Conservation (phyloP, 2,329 filamentous ascomycete genomes). For the Fusarium pseudonygamai region DNA sequence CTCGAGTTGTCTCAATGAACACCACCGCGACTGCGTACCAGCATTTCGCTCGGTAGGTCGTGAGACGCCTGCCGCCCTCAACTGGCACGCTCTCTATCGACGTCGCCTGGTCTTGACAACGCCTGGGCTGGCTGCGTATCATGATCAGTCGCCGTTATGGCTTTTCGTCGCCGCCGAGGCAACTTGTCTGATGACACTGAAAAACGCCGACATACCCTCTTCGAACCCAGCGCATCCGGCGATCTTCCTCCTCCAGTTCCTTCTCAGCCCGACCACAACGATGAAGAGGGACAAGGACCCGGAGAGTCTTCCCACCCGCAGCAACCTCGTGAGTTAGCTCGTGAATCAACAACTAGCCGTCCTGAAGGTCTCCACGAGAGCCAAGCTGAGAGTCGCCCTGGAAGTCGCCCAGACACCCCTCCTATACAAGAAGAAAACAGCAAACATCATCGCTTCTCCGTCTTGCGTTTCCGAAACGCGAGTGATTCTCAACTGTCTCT, state of each 20-base stretch:
- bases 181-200: slow-evolving; percentile 68
- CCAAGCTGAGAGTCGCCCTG: slow-evolving; percentile 22
- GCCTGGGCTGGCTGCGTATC: slow-evolving; percentile 45
- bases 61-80: slow-evolving; percentile 36
- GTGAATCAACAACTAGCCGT: slow-evolving; percentile 18
- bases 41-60: slow-evolving; percentile 42
- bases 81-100: slow-evolving; percentile 19
- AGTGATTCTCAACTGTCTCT: slow-evolving; percentile 89
- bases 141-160: slow-evolving; percentile 61
- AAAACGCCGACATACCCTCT: slow-evolving; percentile 62
- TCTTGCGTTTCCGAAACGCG: slow-evolving; percentile 89
- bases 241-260: slow-evolving; percentile 41
- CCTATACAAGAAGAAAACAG: slow-evolving; percentile 63
- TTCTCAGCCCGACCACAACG: slow-evolving; percentile 33
- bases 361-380: slow-evolving; percentile 7
- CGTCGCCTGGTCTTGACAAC: slow-evolving; percentile 31
- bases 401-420: slow-evolving; percentile 56
- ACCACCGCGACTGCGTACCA: slow-evolving; percentile 29
- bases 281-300: slow-evolving; percentile 30
- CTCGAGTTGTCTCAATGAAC: slow-evolving; percentile 37
- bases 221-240: slow-evolving; percentile 44
- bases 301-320: slow-evolving; percentile 34
- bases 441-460: slow-evolving; percentile 70
- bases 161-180: slow-evolving; percentile 69
- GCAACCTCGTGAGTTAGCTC: slow-evolving; percentile 40